These are phyloP conservation scores for Microsporum canis DNA, from an alignment of 2,329 filamentous ascomycete species.

Conservation along the genomic window DNA sequence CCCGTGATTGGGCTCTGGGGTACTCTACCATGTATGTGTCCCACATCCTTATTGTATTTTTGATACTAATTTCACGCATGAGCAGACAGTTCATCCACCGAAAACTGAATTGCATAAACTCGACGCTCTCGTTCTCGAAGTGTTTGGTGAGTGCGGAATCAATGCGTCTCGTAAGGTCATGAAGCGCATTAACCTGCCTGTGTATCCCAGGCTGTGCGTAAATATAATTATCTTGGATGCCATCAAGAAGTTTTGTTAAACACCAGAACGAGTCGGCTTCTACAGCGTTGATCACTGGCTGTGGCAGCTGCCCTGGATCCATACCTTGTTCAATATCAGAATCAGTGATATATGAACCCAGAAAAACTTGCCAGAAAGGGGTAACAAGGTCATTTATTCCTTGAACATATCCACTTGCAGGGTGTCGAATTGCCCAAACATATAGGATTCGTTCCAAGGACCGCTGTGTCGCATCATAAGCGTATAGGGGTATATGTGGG, in stretches of 20 bases:
- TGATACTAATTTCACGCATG: conserved; percentile 94
- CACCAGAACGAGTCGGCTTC: conserved; percentile 99
- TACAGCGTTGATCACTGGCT: conserved; percentile 83
- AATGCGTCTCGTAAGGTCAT: conserved; percentile 83
- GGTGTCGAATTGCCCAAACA: conserved; percentile 94
- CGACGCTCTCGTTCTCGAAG: conserved; percentile 78
- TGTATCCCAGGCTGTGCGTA: conserved; percentile 95
- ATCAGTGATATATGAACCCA: conserved; percentile 91
- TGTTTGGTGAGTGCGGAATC: conserved; percentile 76
- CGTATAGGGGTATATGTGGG: conserved; percentile 87
- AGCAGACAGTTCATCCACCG: conserved; percentile 99
- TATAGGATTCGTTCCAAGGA: conserved; percentile 92
- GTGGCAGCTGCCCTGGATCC: conserved; percentile 90
- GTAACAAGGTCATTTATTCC: conserved; percentile 97
- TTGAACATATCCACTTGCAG: conserved; percentile 94
- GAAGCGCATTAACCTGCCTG: conserved; percentile 75
- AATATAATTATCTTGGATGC: conserved; percentile 98
- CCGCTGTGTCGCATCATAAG: conserved; percentile 89
- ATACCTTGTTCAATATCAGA: conserved; percentile 84
- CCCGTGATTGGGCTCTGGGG: neutral
- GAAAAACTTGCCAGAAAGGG: conserved; percentile 95
- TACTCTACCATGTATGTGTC: conserved; percentile 80
- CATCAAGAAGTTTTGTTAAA: conserved; percentile 91
- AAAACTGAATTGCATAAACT: conserved; percentile 99
- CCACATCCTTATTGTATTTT: conserved; percentile 98